These are phyloP conservation scores for Dillenia turbinata DNA, from an alignment of 164 flowering plant genomes.

Conservation along the genomic window DNA sequence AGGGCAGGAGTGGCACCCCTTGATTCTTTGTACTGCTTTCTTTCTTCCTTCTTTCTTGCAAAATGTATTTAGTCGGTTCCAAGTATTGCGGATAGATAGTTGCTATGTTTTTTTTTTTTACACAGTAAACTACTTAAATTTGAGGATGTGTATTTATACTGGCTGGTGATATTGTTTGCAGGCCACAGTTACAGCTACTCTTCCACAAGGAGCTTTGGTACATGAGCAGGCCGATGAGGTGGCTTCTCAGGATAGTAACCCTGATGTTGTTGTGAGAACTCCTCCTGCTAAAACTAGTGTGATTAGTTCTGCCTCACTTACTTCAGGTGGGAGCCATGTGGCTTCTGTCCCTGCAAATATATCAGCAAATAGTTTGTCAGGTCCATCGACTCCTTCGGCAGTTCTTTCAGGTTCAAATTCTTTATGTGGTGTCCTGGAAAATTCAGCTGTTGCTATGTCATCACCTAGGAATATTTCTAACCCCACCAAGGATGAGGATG, in stretches of 20 bases:
- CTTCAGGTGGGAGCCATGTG: slow-evolving; percentile 46
- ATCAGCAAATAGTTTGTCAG: slow-evolving; percentile 33
- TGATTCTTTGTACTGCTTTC: no score
- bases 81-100: no score
- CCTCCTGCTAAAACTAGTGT: slow-evolving; percentile 66
- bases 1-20: no score
- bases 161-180: slow-evolving; percentile 16
- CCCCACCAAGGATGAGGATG: slow-evolving; percentile 73
- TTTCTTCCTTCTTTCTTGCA: no score
- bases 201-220: slow-evolving; percentile 33
- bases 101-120: no score
- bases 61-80: no score
- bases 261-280: slow-evolving; percentile 56
- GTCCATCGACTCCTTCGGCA: slow-evolving; percentile 36
- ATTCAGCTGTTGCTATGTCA: slow-evolving; percentile 30
- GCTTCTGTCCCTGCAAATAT: slow-evolving; percentile 33
- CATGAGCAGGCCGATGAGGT: slow-evolving; percentile 69
- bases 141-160: neutral
- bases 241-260: slow-evolving; percentile 61
- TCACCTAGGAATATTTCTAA: slow-evolving; percentile 43
- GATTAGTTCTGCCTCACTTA: slow-evolving; percentile 36
- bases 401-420: slow-evolving; percentile 39
- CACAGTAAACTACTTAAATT: no score
- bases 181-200: slow-evolving; percentile 32
- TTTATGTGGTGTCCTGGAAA: slow-evolving; percentile 45